These are phyloP conservation scores for Russula lepida DNA, from an alignment of 768 basidiomycete species.

Conservation along the genomic window DNA sequence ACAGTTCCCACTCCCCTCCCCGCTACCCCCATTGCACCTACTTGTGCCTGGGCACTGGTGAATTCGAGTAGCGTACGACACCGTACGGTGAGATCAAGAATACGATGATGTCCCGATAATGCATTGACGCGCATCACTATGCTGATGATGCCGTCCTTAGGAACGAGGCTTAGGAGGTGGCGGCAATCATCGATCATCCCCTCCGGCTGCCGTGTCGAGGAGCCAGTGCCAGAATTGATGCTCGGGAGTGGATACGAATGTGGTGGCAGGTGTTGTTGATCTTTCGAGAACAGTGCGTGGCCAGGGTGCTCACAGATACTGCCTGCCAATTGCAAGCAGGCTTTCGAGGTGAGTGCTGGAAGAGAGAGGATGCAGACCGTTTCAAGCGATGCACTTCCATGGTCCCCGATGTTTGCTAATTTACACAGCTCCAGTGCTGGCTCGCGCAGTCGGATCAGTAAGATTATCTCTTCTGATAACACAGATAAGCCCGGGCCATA, in stretches of 20 bases:
- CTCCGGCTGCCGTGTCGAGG: not conserved
- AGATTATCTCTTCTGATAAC: not conserved
- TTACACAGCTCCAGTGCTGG: slow-evolving; percentile 9
- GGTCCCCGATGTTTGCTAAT: not conserved
- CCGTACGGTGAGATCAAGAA: slow-evolving; percentile 2
- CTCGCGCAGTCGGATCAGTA: slow-evolving; percentile 4
- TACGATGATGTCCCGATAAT: not conserved
- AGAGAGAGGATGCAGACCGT: slow-evolving; percentile 9
- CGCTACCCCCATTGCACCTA: too few species aligned
- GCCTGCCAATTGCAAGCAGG: slow-evolving; percentile 1
- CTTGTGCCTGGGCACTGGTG: not conserved
- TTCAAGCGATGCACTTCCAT: not conserved
- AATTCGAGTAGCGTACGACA: slow-evolving; percentile 1
- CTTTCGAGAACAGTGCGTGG: slow-evolving; percentile 2
- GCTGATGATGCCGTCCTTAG: slow-evolving; percentile 6
- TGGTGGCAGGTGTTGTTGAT: not conserved
- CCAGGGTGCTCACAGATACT: slow-evolving; percentile 4
- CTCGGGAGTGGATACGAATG: too few species aligned
- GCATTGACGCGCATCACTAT: slow-evolving; percentile 1
- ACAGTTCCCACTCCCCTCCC: too few species aligned
- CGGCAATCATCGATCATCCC: not conserved
- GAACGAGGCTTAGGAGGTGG: not conserved
- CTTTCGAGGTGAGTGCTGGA: not conserved
- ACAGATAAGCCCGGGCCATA: slow-evolving; percentile 7
- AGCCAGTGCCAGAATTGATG: not conserved